phyloP scores from a whole-genome alignment of 2,329 filamentous ascomycete genomes.

The Thelonectria rubi region DNA sequence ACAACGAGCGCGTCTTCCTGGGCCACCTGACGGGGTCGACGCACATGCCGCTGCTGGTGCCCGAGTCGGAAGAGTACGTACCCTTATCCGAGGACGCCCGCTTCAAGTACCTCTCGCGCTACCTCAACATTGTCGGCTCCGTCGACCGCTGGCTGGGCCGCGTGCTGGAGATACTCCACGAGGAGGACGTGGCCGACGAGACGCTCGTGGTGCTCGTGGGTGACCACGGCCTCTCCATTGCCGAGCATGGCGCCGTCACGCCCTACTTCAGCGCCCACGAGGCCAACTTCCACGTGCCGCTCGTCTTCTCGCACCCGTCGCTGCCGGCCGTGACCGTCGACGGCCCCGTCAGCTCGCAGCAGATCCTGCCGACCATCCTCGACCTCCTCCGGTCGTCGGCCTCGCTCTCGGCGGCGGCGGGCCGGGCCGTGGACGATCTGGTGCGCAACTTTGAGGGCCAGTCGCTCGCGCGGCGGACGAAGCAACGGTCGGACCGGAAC shows the following conservation, averaged over 20 bases:
- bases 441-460: slow-evolving; percentile 40
- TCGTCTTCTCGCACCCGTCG: slow-evolving; percentile 43
- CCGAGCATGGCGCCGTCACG: slow-evolving; percentile 37
- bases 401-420: slow-evolving; percentile 32
- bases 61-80: background rate
- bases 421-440: slow-evolving; percentile 31
- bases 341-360: slow-evolving; percentile 37
- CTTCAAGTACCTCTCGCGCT: slow-evolving; percentile 36
- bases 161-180: slow-evolving; percentile 40
- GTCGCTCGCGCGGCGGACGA: slow-evolving; percentile 37
- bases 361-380: slow-evolving; percentile 44
- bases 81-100: background rate
- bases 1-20: slow-evolving; percentile 44
- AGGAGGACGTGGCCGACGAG: slow-evolving; percentile 43
- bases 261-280: slow-evolving; percentile 42
- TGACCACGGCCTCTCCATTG: slow-evolving; percentile 44
- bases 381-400: slow-evolving; percentile 43
- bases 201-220: slow-evolving; percentile 44
- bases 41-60: slow-evolving; percentile 40
- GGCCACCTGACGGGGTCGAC: slow-evolving; percentile 46
- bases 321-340: slow-evolving; percentile 39
- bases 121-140: slow-evolving; percentile 43
- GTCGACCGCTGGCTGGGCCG: slow-evolving; percentile 42
- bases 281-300: slow-evolving; percentile 40
- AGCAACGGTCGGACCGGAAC: slow-evolving; percentile 20